Conservation (phyloP, 306 rosid species). For the Cicer chorassanicum region DNA sequence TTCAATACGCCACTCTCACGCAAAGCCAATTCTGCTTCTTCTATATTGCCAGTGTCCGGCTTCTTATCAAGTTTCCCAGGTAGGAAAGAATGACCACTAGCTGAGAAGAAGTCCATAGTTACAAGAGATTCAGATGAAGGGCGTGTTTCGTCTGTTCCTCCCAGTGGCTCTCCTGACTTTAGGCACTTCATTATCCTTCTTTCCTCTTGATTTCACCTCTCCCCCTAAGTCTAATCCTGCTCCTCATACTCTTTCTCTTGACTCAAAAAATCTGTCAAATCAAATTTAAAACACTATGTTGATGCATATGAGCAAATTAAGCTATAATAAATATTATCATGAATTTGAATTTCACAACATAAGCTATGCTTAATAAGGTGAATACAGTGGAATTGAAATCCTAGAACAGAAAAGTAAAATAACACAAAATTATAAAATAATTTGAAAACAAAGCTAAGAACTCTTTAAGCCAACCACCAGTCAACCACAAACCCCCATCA, state of each 20-base stretch:
- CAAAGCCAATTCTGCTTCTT: constrained; percentile 88
- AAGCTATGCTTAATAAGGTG: constrained; percentile 19
- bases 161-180: constrained; percentile 61
- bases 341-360: constrained; percentile 1
- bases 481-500: constrained; percentile 36
- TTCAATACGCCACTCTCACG: constrained; percentile 81
- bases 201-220: constrained; percentile 45
- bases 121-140: constrained; percentile 58
- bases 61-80: constrained; percentile 51
- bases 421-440: not conserved
- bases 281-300: not conserved
- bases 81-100: constrained; percentile 46
- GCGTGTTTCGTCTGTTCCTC: constrained; percentile 52
- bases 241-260: constrained; percentile 51
- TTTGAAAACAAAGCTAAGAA: not conserved
- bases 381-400: constrained; percentile 35
- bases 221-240: constrained; percentile 49
- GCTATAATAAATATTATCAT: not conserved
- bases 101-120: constrained; percentile 53
- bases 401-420: constrained; percentile 2
- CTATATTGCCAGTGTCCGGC: constrained; percentile 70
- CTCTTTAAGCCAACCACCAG: constrained; percentile 13
- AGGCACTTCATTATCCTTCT: constrained; percentile 64
- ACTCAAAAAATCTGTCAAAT: constrained; percentile 48
- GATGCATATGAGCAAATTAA: too few species aligned